Percentiles rank a stretch among this genome's conserved stretches.
Conservation (phyloP, 805 yeast species). For the Lipomyces mesembrius region DNA sequence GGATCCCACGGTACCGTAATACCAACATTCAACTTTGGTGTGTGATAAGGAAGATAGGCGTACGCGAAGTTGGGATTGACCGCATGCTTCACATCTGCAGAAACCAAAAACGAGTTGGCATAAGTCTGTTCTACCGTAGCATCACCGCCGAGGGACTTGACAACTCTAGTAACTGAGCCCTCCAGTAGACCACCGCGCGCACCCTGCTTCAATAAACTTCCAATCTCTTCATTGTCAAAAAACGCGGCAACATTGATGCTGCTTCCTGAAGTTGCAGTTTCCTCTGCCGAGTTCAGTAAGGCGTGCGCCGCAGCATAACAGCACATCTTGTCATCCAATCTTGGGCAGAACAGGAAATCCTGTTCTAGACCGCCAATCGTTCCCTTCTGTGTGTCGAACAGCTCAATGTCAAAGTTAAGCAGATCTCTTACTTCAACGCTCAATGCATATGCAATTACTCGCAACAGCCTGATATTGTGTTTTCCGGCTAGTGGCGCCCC, state of each 20-base stretch:
- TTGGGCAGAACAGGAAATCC: slow-evolving; percentile 78
- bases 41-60: slow-evolving; percentile 74
- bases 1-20: slow-evolving; percentile 71
- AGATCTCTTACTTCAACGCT: slow-evolving; percentile 60
- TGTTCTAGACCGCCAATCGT: slow-evolving; percentile 72
- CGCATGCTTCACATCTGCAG: slow-evolving; percentile 83
- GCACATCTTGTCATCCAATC: slow-evolving; percentile 82
- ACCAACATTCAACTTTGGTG: slow-evolving; percentile 79
- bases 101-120: slow-evolving; percentile 76
- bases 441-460: slow-evolving; percentile 68
- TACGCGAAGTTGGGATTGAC: slow-evolving; percentile 65
- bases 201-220: slow-evolving; percentile 78
- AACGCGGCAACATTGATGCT: slow-evolving; percentile 59
- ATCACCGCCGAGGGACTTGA: slow-evolving; percentile 40
- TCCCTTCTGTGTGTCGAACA: slow-evolving; percentile 81
- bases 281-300: slow-evolving; percentile 52
- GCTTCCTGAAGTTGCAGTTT: slow-evolving; percentile 41
- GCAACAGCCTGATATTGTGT: slow-evolving; percentile 59
- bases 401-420: slow-evolving; percentile 71
- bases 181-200: slow-evolving; percentile 77
- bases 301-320: slow-evolving; percentile 71
- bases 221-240: slow-evolving; percentile 82
- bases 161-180: slow-evolving; percentile 56
- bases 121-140: slow-evolving; percentile 37
- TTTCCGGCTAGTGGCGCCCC: slow-evolving; percentile 39